phyloP scores from a whole-genome alignment of 768 basidiomycete genomes.

The Russula vinacea region DNA sequence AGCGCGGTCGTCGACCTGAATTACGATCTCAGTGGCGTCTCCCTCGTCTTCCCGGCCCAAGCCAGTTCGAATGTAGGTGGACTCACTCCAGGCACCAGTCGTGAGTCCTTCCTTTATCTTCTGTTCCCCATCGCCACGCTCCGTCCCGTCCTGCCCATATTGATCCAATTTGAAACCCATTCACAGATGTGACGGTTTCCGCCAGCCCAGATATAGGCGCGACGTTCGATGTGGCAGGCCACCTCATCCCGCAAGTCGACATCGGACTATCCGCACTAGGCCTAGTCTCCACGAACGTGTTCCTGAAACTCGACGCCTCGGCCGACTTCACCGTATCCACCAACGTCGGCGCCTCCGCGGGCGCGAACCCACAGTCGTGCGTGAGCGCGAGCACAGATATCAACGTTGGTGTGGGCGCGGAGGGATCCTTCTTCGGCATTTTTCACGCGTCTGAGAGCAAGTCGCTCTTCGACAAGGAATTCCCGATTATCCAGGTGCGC shows the following conservation, averaged over 20 bases:
- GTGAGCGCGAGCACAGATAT: constrained; percentile 12
- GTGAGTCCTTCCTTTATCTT: background rate
- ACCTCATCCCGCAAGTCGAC: constrained; percentile 45
- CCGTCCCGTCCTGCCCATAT: background rate
- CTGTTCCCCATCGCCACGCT: background rate
- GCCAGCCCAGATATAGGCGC: background rate
- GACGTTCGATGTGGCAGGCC: constrained; percentile 43
- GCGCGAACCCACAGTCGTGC: constrained; percentile 9
- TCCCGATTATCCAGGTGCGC: constrained; percentile 15
- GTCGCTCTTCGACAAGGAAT: constrained; percentile 1
- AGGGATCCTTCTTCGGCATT: constrained; percentile 1
- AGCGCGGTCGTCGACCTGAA: background rate
- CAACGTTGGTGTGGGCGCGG: constrained; percentile 5
- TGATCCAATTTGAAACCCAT: background rate
- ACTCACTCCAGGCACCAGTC: background rate
- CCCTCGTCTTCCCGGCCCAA: background rate
- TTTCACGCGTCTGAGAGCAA: background rate
- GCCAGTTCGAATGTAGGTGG: background rate
- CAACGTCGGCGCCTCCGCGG: background rate
- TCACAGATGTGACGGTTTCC: background rate
- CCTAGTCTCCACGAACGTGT: background rate
- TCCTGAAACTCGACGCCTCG: constrained; percentile 21
- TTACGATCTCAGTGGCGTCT: background rate
- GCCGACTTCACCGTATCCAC: background rate
- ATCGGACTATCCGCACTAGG: constrained; percentile 6